phyloP scores from a whole-genome alignment of 202 grass and related monocot species.

The Tripidium arundinaceum region DNA sequence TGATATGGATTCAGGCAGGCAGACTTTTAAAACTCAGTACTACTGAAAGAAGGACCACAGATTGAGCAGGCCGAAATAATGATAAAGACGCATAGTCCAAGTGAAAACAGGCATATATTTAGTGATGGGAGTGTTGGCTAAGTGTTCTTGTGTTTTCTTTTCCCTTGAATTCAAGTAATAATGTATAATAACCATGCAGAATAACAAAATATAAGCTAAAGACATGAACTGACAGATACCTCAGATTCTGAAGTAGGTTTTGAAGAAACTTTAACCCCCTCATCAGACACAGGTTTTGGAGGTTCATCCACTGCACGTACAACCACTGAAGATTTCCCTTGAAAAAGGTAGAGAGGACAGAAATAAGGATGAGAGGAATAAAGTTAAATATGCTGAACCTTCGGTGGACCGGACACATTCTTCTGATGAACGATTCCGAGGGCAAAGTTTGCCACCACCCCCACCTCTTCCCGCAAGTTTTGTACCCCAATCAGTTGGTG shows the following conservation, averaged over 20 bases:
- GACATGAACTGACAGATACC: slow-evolving; percentile 40
- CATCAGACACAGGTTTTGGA: slow-evolving; percentile 56
- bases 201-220: neutral
- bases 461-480: slow-evolving; percentile 93
- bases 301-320: slow-evolving; percentile 56
- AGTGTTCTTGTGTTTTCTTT: neutral
- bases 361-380: slow-evolving; percentile 81
- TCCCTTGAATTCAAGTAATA: neutral
- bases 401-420: slow-evolving; percentile 42
- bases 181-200: neutral
- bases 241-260: slow-evolving; percentile 69
- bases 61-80: neutral
- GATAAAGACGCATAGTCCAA: neutral
- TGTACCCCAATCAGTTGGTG: slow-evolving; percentile 82
- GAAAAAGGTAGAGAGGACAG: slow-evolving; percentile 87
- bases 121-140: neutral
- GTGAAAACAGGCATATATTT: neutral
- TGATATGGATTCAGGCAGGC: neutral
- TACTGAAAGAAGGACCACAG: neutral
- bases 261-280: slow-evolving; percentile 49
- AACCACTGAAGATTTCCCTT: slow-evolving; percentile 52
- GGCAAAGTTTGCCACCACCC: slow-evolving; percentile 87
- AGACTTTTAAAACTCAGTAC: neutral
- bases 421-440: slow-evolving; percentile 62
- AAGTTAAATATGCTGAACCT: slow-evolving; percentile 56